A percentile compares a stretch with the other conserved stretches of the same genome.
Evolutionary conservation across 2,329 filamentous ascomycete species (phyloP).

Genomic region (Fonsecaea nubica): DNA sequence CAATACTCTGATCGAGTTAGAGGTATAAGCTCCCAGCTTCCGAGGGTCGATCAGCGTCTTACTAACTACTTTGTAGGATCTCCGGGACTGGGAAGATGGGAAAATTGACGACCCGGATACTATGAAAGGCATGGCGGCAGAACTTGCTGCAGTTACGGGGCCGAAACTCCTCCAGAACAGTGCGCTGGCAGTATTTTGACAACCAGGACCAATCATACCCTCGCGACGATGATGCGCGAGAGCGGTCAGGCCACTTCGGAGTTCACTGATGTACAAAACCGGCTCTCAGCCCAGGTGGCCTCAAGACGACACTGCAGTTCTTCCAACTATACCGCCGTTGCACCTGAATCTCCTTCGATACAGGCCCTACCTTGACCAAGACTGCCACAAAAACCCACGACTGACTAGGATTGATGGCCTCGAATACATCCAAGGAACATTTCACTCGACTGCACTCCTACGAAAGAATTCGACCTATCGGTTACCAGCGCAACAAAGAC

Average conservation of each 20-base stretch:
- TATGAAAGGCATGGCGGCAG: constrained; percentile 56
- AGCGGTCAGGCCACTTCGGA: neutral
- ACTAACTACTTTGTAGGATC: constrained; percentile 45
- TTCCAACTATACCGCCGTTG: neutral
- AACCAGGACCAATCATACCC: neutral
- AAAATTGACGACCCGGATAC: constrained; percentile 51
- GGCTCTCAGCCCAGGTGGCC: neutral
- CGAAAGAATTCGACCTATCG: constrained; percentile 4
- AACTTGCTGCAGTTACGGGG: constrained; percentile 55
- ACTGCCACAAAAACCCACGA: neutral
- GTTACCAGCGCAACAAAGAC: neutral
- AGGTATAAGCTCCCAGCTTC: constrained; percentile 40
- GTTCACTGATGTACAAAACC: neutral
- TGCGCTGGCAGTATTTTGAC: constrained; percentile 37
- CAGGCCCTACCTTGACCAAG: neutral
- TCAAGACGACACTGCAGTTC: neutral
- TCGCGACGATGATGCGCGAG: constrained; percentile 16
- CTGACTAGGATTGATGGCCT: constrained; percentile 2
- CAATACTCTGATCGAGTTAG: constrained; percentile 52
- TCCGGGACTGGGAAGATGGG: constrained; percentile 55
- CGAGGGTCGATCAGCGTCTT: neutral
- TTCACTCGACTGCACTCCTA: constrained; percentile 3
- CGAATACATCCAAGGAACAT: neutral
- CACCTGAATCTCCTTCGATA: neutral
- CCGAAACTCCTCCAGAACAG: constrained; percentile 48